phyloP scores from a whole-genome alignment of 1,139 yeast genomes.

The Nakaseomyces uthaithaninus region DNA sequence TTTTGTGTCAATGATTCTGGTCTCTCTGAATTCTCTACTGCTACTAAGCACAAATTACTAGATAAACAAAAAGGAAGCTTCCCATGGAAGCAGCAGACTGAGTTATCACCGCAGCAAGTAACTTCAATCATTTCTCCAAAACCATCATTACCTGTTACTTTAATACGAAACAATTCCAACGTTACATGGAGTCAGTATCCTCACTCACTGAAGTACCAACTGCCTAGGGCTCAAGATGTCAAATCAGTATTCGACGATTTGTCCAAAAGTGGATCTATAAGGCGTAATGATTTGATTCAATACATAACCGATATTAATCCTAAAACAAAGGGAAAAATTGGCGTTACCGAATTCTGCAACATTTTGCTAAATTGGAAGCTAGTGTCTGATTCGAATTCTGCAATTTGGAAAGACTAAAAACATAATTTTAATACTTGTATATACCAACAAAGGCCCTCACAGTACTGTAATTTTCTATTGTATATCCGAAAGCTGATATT shows the following conservation, averaged over 20 bases:
- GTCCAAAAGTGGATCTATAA: constrained; percentile 54
- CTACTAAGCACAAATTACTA: constrained; percentile 42
- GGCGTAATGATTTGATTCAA: constrained; percentile 44
- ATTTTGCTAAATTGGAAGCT: constrained; percentile 2
- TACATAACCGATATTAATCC: constrained; percentile 42
- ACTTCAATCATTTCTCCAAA: constrained; percentile 24
- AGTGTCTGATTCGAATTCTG: not conserved
- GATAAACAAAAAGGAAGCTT: constrained; percentile 51
- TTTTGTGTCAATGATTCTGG: constrained; percentile 48
- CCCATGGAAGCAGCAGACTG: constrained; percentile 29
- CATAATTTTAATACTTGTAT: not conserved
- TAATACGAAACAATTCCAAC: constrained; percentile 19
- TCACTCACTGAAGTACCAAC: constrained; percentile 52
- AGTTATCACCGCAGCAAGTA: constrained; percentile 27
- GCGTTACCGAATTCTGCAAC: constrained; percentile 34
- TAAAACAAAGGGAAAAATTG: constrained; percentile 47
- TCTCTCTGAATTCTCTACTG: constrained; percentile 66
- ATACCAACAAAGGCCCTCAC: too few species aligned
- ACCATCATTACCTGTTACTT: constrained; percentile 23
- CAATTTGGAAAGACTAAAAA: not conserved
- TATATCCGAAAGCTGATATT: too few species aligned
- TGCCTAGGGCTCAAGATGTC: constrained; percentile 61
- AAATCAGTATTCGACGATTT: constrained; percentile 34
- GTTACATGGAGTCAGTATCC: constrained; percentile 43
- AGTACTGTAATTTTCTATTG: too few species aligned